phyloP scores from a whole-genome alignment of 2,329 filamentous ascomycete species.

The Botrytis fragariae region DNA sequence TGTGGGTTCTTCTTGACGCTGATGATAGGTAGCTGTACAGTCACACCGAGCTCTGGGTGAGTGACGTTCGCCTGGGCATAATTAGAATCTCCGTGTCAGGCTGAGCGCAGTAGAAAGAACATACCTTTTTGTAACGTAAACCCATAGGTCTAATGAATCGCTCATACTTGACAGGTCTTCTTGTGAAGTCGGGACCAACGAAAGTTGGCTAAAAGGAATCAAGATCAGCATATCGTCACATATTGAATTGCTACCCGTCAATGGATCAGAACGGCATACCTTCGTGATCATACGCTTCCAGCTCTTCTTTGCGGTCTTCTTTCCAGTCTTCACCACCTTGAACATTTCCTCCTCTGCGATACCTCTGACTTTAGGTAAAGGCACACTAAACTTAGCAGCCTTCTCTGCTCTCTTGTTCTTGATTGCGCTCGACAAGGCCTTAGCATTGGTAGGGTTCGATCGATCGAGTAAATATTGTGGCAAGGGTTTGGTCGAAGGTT shows the following conservation, averaged over 20 bases:
- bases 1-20: constrained; percentile 81
- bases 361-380: constrained; percentile 88
- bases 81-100: neutral
- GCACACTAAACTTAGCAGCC: constrained; percentile 88
- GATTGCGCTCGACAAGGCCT: constrained; percentile 79
- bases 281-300: constrained; percentile 71
- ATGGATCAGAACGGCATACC: neutral
- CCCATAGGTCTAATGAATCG: constrained; percentile 74
- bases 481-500: constrained; percentile 77
- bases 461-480: constrained; percentile 94
- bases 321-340: constrained; percentile 92
- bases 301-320: constrained; percentile 75
- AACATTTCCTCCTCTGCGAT: constrained; percentile 98
- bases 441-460: constrained; percentile 53
- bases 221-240: neutral
- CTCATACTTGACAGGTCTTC: constrained; percentile 73
- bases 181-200: constrained; percentile 79
- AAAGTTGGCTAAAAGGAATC: constrained; percentile 61
- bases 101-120: neutral
- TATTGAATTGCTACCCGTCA: neutral
- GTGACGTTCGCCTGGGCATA: constrained; percentile 54
- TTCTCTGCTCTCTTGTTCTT: constrained; percentile 96
- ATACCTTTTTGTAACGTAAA: constrained; percentile 71
- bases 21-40: constrained; percentile 78
- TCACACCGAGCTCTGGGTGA: constrained; percentile 76